A percentile compares a stretch with the other conserved stretches of the same genome.
Conservation (phyloP, 139 green algal genomes). For the Nannochloris sp. region DNA sequence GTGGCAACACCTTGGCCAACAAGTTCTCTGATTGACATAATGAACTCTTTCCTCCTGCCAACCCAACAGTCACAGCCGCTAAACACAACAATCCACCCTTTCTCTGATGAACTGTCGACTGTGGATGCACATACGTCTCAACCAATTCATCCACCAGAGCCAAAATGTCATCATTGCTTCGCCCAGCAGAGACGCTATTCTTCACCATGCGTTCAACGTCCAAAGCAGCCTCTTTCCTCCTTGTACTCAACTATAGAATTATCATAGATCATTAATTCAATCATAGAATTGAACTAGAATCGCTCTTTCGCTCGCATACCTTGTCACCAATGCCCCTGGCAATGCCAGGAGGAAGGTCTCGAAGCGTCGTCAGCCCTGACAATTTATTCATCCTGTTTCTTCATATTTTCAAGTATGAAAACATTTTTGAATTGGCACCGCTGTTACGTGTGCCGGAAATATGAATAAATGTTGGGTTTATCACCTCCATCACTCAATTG, state of each 20-base stretch:
- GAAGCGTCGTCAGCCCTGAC: background rate
- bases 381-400: conserved; percentile 1
- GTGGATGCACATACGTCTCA: conserved; percentile 35
- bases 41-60: conserved; percentile 34
- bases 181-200: conserved; percentile 18
- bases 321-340: background rate
- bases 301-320: background rate
- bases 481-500: too few species aligned
- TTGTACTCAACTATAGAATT: conserved; percentile 79
- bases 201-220: conserved; percentile 52
- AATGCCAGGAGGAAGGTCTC: background rate
- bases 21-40: conserved; percentile 11
- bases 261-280: too few species aligned
- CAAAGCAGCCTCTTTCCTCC: conserved; percentile 69
- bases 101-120: conserved; percentile 68
- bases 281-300: background rate
- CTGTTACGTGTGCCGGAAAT: too few species aligned
- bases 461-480: too few species aligned
- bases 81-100: conserved; percentile 93
- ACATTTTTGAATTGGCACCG: too few species aligned
- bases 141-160: conserved; percentile 12
- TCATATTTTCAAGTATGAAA: background rate
- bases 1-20: conserved; percentile 68
- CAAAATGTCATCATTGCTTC: conserved; percentile 35
- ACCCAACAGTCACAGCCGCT: conserved; percentile 79